A percentile compares a stretch with the other conserved stretches of the same genome.
phyloP scores from a whole-genome alignment of 1,284 basidiomycete species.

The Papiliotrema nemorosa region DNA sequence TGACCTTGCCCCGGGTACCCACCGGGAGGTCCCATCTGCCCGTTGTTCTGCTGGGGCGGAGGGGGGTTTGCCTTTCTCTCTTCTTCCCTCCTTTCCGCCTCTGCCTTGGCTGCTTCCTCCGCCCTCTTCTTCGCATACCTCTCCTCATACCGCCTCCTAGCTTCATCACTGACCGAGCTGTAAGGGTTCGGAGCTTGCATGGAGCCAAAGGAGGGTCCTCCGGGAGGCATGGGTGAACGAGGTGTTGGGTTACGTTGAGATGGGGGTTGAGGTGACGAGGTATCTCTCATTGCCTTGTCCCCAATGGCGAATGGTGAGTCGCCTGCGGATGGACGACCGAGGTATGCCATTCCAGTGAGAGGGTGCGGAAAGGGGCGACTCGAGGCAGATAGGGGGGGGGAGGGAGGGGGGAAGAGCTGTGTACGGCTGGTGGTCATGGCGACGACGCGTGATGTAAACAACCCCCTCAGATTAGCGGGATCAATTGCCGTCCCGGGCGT shows the following conservation, averaged over 20 bases:
- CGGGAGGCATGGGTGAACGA: not conserved
- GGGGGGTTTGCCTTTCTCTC: conserved; percentile 1
- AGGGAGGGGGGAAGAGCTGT: not conserved
- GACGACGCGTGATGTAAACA: too few species aligned
- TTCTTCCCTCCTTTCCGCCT: too few species aligned
- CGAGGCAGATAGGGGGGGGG: not conserved
- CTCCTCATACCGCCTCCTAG: conserved; percentile 45
- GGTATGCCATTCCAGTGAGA: conserved; percentile 26
- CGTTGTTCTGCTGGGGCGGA: not conserved
- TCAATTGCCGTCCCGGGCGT: too few species aligned
- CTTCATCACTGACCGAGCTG: conserved; percentile 42
- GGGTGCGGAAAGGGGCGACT: not conserved
- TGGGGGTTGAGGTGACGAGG: conserved; percentile 39
- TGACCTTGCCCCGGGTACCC: conserved; percentile 8
- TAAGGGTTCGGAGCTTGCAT: conserved; percentile 41
- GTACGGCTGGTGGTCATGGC: too few species aligned
- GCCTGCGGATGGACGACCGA: conserved; percentile 46
- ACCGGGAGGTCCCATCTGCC: not conserved
- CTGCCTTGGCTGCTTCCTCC: conserved; percentile 32
- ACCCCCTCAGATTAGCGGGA: too few species aligned
- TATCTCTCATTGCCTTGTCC: conserved; percentile 44
- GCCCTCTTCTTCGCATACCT: conserved; percentile 40
- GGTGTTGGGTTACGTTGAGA: conserved; percentile 37
- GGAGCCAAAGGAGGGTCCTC: conserved; percentile 1
- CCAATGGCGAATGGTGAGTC: conserved; percentile 50